phyloP scores from a whole-genome alignment of 208 protist genomes.

The Polymyxa betae region DNA sequence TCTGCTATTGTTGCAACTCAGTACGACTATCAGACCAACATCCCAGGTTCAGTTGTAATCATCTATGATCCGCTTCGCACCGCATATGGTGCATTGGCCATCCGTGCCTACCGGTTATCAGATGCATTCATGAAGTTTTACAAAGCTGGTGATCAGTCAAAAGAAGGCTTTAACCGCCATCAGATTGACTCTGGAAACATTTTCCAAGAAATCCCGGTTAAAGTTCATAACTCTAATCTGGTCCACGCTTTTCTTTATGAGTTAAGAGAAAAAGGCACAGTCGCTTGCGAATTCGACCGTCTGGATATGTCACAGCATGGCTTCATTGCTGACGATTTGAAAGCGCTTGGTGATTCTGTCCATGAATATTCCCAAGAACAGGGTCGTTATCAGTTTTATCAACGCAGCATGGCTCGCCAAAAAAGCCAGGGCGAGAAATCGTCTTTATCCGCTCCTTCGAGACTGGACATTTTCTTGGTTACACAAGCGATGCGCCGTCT shows the following conservation, averaged over 20 bases:
- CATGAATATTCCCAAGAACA: slow-evolving; percentile 55
- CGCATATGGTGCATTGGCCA: slow-evolving; percentile 71
- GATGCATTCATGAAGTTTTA: slow-evolving; percentile 77
- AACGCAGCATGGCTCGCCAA: slow-evolving; percentile 1
- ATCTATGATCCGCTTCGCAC: slow-evolving; percentile 76
- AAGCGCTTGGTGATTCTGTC: neutral
- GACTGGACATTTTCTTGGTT: slow-evolving; percentile 49
- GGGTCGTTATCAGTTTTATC: slow-evolving; percentile 28
- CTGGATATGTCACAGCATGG: slow-evolving; percentile 13
- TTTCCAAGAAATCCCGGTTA: slow-evolving; percentile 81
- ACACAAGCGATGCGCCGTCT: slow-evolving; percentile 43
- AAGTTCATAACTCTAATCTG: slow-evolving; percentile 76
- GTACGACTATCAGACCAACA: slow-evolving; percentile 78
- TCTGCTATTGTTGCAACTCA: slow-evolving; percentile 74
- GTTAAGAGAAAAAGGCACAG: slow-evolving; percentile 62
- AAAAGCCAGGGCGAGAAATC: neutral
- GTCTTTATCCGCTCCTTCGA: neutral
- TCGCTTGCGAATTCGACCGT: slow-evolving; percentile 58
- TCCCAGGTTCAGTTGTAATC: slow-evolving; percentile 72
- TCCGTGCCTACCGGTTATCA: slow-evolving; percentile 79
- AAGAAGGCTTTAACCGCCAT: slow-evolving; percentile 11
- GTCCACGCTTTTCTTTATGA: slow-evolving; percentile 78
- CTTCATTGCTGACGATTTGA: neutral
- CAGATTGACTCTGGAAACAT: slow-evolving; percentile 66
- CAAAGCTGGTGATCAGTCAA: slow-evolving; percentile 52